phyloP scores from a whole-genome alignment of 305 asterid genomes.

The Fraxinus platypoda region DNA sequence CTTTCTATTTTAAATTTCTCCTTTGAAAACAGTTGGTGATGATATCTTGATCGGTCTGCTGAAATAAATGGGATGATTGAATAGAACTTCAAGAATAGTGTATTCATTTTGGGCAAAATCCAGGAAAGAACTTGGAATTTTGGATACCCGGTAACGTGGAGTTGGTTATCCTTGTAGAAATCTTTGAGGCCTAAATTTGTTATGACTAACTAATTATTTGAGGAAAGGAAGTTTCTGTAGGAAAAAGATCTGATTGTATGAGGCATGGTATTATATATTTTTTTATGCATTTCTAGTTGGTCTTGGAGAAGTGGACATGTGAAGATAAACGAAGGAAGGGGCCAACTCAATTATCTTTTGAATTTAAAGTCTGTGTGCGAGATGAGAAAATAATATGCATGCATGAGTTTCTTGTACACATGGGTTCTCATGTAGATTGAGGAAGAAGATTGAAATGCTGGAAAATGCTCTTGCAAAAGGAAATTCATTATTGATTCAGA shows the following conservation, averaged over 20 bases:
- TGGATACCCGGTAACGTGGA: neutral
- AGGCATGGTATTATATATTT: neutral
- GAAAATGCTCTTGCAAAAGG: neutral
- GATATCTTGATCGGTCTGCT: conserved; percentile 2
- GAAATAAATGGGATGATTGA: conserved; percentile 10
- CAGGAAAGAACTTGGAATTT: neutral
- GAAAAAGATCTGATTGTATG: neutral
- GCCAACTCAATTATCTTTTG: conserved; percentile 14
- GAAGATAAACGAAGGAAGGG: conserved; percentile 18
- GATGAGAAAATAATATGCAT: conserved; percentile 3
- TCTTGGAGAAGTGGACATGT: conserved; percentile 7
- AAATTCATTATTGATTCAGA: conserved; percentile 2
- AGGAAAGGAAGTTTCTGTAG: conserved; percentile 3
- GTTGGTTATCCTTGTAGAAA: neutral
- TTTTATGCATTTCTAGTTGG: conserved; percentile 14
- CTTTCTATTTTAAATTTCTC: neutral
- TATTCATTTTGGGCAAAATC: conserved; percentile 4
- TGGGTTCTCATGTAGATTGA: neutral
- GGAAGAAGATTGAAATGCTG: neutral
- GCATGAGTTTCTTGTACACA: neutral
- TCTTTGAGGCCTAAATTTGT: neutral
- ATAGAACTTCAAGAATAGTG: conserved; percentile 20
- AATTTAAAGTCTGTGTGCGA: conserved; percentile 21
- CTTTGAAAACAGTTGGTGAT: neutral
- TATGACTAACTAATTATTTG: neutral